A percentile compares a stretch with the other conserved stretches of the same genome.
These are phyloP conservation scores for Phyllosticta ampelicida DNA, from an alignment of 2,329 filamentous ascomycete species.

Conservation along the genomic window DNA sequence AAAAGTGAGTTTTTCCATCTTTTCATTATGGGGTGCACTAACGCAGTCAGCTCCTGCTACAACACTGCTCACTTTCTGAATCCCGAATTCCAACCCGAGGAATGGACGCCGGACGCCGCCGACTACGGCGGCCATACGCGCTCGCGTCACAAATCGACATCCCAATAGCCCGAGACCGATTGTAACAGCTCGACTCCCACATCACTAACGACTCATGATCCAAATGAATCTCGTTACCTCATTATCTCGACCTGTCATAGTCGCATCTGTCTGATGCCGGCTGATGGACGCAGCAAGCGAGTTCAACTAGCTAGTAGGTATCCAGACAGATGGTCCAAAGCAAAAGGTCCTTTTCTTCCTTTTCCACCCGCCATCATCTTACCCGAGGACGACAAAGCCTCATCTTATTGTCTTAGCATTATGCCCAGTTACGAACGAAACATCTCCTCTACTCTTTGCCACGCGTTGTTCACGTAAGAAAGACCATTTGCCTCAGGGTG, in stretches of 20 bases:
- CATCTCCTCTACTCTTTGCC: background rate
- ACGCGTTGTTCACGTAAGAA: conserved; percentile 1
- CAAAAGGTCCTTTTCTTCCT: conserved; percentile 3
- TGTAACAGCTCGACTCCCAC: background rate
- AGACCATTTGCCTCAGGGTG: conserved; percentile 12
- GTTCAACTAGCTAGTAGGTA: background rate
- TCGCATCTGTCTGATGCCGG: background rate
- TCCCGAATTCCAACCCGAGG: conserved; percentile 42
- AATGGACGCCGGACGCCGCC: conserved; percentile 40
- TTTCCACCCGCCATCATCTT: conserved; percentile 3
- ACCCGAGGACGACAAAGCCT: background rate
- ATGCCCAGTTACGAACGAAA: conserved; percentile 9
- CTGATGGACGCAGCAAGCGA: background rate
- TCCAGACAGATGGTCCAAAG: background rate
- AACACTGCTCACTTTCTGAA: conserved; percentile 43
- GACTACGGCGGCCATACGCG: conserved; percentile 28
- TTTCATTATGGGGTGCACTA: conserved; percentile 10
- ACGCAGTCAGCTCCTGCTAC: conserved; percentile 35
- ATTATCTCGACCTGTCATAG: conserved; percentile 1
- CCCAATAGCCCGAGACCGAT: conserved; percentile 5
- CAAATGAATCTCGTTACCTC: background rate
- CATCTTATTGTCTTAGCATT: conserved; percentile 5
- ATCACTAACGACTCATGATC: background rate
- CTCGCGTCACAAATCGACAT: conserved; percentile 26
- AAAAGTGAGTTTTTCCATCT: conserved; percentile 28